Base-by-base conservation (phyloP, 768 basidiomycete species). In the Phylloporus scabripes region DNA sequence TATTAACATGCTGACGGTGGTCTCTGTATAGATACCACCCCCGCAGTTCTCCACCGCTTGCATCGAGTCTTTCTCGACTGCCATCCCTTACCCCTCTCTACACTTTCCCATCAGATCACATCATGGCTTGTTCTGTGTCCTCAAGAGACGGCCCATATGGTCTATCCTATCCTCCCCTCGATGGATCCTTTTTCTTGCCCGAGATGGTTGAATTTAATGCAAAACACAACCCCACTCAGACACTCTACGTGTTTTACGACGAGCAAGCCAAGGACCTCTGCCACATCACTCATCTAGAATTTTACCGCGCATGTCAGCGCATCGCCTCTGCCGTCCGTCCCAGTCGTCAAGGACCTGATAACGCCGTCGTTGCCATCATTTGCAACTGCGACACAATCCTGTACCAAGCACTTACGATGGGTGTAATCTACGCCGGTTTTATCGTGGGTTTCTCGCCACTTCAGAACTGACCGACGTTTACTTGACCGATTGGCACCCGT, bases 261-360 rank as follows among this genome's bases (percentile, higher is more conserved):
- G 56, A 51, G 26, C 48, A 48, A 1, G 49, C 24, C 20, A 40
- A 60, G 5, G 36, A 11, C 1, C 50, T 65, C 11, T 60, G 61
- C 7, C 47, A 54, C 24, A 66, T 78, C 24, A 65, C 70, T 5
- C 68, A 69, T 43, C 47, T 74, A 7, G 74, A 78, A 45, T 78
- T 77, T 53, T 68, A 65, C 15, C 69, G 71, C 9, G 77, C 75
- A 8, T 68, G 66, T 36, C 71, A 77, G 49, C 69, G 75, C 14
- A 60, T 71, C 20, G 74, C 75, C 0, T 72, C 72, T 51, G 50
- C 57, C 18, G 38, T 77, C 11, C 64, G 71, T 14, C 74, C 73
- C 0, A 52, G 54, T 15, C 64, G 70, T 2, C 42, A 29, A 61
- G 70, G 50, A 1, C 51, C 54, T 2, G 64, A 71, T n/a, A 66